Base-by-base conservation (phyloP, 176 grass and related monocot genomes). In the Paspalum vaginatum region DNA sequence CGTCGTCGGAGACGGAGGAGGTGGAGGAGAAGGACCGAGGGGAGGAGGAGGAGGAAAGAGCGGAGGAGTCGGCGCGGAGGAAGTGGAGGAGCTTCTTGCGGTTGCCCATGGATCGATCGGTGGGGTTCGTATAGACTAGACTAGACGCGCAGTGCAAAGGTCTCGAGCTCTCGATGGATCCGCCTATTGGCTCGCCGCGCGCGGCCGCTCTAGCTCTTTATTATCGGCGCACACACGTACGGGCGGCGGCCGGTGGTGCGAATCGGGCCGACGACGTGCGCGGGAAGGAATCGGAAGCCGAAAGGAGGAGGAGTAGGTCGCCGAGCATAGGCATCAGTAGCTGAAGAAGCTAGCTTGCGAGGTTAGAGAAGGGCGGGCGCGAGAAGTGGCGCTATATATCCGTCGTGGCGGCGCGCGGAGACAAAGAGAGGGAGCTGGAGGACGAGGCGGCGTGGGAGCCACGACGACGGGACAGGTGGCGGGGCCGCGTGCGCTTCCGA, bases 1-100 rank as follows among this genome's bases (percentile, higher is more conserved):
- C 83, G 18, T 89, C 88, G 38, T 90, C 82, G 4, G 85, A 77
- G 74, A 27, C 32, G 11, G 74, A 88, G 59, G 87, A 89, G 13
- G n/a, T 61, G 22, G 81, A 84, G 12, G 69, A 85, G 20, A 70
- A 63, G 20, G 77, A 85, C 15, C 42, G 45, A 0, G 70, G 71
- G 14, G 87, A 85, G 4, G 59, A 74, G 16, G 6, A 2, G 4
- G 75, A 17, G 0, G 50, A 12, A 14, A 27, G 25, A 18, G 56
- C 43, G 16, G 42, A 16, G 10, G 51, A 50, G 10, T 91, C 89
- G 1, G 21, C 38, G 4, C 76, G 83, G 81, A 89, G 79, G 58
- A 94, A 61, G 57, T 79, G 65, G 42, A 82, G 24, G 22, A 86
- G 83, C 43, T 89, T 86, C 78, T 20, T 72, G 60, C 21, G 48